Evolutionary conservation across 2,329 filamentous ascomycete genomes (phyloP).

Genomic region (Aspergillus sp.): DNA sequence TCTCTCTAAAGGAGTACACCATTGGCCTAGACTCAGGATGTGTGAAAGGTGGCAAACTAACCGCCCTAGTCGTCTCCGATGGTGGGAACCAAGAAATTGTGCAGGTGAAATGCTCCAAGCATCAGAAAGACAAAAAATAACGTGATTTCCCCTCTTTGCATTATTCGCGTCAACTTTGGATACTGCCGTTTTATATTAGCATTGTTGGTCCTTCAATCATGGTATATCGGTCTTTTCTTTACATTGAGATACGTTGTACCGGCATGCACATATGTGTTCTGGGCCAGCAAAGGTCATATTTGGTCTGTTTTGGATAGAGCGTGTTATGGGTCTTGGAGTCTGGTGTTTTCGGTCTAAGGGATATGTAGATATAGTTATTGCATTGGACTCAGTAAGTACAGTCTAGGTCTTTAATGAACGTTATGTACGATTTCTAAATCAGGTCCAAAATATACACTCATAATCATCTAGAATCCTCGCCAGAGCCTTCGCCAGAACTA

Average conservation of each 20-base stretch:
- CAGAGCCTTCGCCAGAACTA: neutral
- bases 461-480: neutral
- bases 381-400: neutral
- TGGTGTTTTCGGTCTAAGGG: no score
- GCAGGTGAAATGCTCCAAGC: conserved; percentile 44
- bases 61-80: conserved; percentile 72
- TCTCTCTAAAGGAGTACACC: conserved; percentile 67
- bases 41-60: conserved; percentile 71
- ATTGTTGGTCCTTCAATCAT: neutral
- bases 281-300: no score
- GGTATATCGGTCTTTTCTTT: neutral
- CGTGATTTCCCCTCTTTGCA: neutral
- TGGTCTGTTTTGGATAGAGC: no score
- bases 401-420: neutral
- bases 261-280: no score
- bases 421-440: neutral
- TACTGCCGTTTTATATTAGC: neutral
- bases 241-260: neutral
- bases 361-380: no score
- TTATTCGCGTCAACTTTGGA: neutral
- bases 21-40: conserved; percentile 87
- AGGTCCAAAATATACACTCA: neutral
- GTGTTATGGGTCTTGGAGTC: no score
- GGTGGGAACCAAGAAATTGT: conserved; percentile 43
- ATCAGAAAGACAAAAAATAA: conserved; percentile 11